phyloP scores from a whole-genome alignment of 768 basidiomycete species.

The Xanthoconium stramineum region DNA sequence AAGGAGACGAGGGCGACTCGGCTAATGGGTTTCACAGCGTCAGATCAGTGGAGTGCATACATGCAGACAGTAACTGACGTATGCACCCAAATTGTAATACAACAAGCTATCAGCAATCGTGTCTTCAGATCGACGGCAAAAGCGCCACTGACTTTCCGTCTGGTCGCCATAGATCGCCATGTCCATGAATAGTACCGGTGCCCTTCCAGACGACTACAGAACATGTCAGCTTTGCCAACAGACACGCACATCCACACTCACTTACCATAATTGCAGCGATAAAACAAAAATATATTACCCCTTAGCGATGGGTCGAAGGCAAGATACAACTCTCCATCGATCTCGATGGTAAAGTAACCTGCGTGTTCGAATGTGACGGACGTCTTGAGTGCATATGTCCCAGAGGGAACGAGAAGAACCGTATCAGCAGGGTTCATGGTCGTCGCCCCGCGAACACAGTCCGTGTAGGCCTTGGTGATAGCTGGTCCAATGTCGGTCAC shows the following conservation, averaged over 20 bases:
- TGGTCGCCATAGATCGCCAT: constrained; percentile 5
- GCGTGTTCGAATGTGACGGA: neutral
- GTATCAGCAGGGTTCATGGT: constrained; percentile 1
- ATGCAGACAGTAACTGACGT: neutral
- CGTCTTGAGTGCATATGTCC: constrained; percentile 3
- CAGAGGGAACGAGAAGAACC: constrained; percentile 6
- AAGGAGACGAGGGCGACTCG: constrained; percentile 3
- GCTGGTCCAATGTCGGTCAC: constrained; percentile 3
- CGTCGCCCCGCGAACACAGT: neutral
- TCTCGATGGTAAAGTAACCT: neutral
- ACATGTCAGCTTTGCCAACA: neutral
- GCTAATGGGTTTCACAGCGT: neutral
- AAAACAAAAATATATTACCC: constrained; percentile 4
- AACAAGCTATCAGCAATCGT: neutral
- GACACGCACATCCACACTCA: neutral
- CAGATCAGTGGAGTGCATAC: constrained; percentile 1
- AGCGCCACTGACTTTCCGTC: neutral
- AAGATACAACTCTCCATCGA: constrained; percentile 3
- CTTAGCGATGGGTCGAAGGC: neutral
- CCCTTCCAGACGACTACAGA: constrained; percentile 5
- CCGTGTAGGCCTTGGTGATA: neutral
- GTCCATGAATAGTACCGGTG: constrained; percentile 5
- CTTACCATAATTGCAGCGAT: constrained; percentile 1
- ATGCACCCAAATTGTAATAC: neutral
- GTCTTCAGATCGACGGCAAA: neutral